These are phyloP conservation scores for Xylaria sp. DNA, from an alignment of 2,329 filamentous ascomycete species.

Conservation along the genomic window DNA sequence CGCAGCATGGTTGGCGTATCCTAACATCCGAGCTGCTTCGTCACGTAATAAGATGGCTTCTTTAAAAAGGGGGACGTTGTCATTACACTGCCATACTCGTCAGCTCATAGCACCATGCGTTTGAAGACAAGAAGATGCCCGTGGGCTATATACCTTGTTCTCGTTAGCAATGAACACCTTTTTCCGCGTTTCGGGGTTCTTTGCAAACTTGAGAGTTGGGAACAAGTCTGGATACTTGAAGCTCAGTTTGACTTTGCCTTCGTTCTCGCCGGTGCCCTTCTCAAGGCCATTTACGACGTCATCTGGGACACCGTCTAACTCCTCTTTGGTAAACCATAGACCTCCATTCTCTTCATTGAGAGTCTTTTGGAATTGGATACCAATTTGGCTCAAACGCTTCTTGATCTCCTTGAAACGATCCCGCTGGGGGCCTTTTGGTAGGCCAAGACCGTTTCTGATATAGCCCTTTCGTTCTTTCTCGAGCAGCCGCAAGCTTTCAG, in stretches of 20 bases:
- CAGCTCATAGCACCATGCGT: not conserved
- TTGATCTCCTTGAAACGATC: slow-evolving; percentile 88
- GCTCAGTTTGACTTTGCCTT: slow-evolving; percentile 74
- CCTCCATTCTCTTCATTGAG: slow-evolving; percentile 84
- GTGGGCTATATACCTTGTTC: slow-evolving; percentile 65
- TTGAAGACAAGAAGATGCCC: not conserved
- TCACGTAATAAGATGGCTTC: slow-evolving; percentile 78
- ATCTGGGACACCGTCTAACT: slow-evolving; percentile 76
- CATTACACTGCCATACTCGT: slow-evolving; percentile 57
- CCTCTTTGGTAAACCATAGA: slow-evolving; percentile 75
- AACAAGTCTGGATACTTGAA: slow-evolving; percentile 88
- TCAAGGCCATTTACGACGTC: slow-evolving; percentile 71
- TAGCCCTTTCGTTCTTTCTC: slow-evolving; percentile 81
- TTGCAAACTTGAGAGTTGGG: slow-evolving; percentile 78
- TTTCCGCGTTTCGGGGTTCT: slow-evolving; percentile 70
- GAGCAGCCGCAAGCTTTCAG: slow-evolving; percentile 73
- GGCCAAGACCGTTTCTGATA: slow-evolving; percentile 74
- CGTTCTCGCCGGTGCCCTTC: slow-evolving; percentile 74
- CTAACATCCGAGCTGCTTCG: slow-evolving; percentile 76
- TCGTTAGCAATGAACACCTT: slow-evolving; percentile 76
- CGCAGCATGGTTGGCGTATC: slow-evolving; percentile 77
- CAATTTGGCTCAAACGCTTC: slow-evolving; percentile 75
- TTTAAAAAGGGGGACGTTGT: slow-evolving; percentile 75
- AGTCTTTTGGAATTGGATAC: slow-evolving; percentile 78
- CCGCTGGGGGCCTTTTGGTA: slow-evolving; percentile 71